Percentiles rank a stretch among this genome's conserved stretches.
These are phyloP conservation scores for Stemphylium lycopersici DNA, from an alignment of 2,329 filamentous ascomycete genomes.

Conservation along the genomic window DNA sequence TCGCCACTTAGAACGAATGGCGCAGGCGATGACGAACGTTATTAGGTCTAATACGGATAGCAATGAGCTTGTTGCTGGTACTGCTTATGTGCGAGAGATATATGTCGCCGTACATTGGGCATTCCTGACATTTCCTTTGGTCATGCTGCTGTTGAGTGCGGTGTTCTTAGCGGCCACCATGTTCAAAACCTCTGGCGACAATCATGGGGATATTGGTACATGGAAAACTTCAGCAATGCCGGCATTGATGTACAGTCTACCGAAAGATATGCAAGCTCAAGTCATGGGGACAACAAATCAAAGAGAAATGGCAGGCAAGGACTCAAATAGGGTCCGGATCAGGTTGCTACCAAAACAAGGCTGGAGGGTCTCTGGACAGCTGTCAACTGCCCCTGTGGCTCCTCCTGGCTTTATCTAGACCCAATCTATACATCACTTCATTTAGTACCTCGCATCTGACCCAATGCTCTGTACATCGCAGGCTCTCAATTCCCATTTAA, in stretches of 20 bases:
- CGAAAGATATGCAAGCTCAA: conserved; percentile 6
- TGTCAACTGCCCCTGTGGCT: not conserved
- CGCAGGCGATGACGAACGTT: conserved; percentile 24
- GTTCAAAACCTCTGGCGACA: conserved; percentile 23
- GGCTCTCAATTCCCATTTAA: too few species aligned
- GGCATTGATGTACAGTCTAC: conserved; percentile 28
- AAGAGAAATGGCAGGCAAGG: not conserved
- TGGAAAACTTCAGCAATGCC: conserved; percentile 43
- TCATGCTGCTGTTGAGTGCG: conserved; percentile 26
- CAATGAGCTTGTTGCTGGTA: conserved; percentile 16
- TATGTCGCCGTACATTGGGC: conserved; percentile 32
- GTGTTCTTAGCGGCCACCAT: conserved; percentile 35
- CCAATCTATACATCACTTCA: too few species aligned
- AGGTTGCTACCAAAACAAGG: conserved; percentile 22
- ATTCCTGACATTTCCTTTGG: conserved; percentile 39
- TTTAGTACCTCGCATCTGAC: too few species aligned
- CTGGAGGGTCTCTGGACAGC: conserved; percentile 29
- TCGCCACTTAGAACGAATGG: conserved; percentile 26
- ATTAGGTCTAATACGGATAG: conserved; percentile 6
- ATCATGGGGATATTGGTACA: conserved; percentile 5
- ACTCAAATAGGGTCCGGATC: conserved; percentile 4
- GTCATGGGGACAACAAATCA: not conserved
- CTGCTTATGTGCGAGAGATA: not conserved
- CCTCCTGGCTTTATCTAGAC: conserved; percentile 4
- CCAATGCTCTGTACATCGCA: too few species aligned